Base-by-base conservation (phyloP, 768 basidiomycete species). In the Atractiella rhizophila region DNA sequence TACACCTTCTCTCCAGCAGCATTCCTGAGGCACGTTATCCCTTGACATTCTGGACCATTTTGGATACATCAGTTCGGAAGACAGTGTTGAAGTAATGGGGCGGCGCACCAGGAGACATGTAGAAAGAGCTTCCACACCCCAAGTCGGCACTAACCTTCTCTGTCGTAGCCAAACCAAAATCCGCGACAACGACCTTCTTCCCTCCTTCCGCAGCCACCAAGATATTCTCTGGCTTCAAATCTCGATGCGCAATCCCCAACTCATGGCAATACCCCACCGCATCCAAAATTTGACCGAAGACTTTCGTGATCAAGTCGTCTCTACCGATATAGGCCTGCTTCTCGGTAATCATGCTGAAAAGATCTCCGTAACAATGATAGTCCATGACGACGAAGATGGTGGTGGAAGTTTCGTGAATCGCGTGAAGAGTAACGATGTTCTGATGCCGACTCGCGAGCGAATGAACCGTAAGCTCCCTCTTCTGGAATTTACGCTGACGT, bases 101-200 rank as follows among this genome's bases (percentile, higher is more conserved):
- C 1, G 9, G 47, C 56, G 46, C 41, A 59, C 54, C 82, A 60
- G 86, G 86, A 54, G 81, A 85, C 77, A 96, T 86, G 60, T 91
- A 88, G 60, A 83, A 91, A n/a, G 85, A 71, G 52, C 80, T 85
- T n/a, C 86, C 86, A 27, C 85, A 91, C 38, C 80, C 71, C 59
- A 85, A 82, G 58, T 96, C 86, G 40, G 68, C 68, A 52, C 80
- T 83, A 41, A 69, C 64, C 54, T 68, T 70, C 48, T 88, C 82
- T 18, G 76, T 76, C 4, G 86, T 91, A 2, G 86, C 67, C 6
- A 96, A 68, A 19, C 88, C 88, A 58, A 96, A 96, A 61, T 96
- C 88, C 28, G 85, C 86, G 47, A 96, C 69, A 38, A 79, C 74
- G 39, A 91, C 69, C 37, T 70, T 66, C 48, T 67, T 63, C 35